These are phyloP conservation scores for Neonectria faginata DNA, from an alignment of 2,329 filamentous ascomycete species.

Conservation along the genomic window DNA sequence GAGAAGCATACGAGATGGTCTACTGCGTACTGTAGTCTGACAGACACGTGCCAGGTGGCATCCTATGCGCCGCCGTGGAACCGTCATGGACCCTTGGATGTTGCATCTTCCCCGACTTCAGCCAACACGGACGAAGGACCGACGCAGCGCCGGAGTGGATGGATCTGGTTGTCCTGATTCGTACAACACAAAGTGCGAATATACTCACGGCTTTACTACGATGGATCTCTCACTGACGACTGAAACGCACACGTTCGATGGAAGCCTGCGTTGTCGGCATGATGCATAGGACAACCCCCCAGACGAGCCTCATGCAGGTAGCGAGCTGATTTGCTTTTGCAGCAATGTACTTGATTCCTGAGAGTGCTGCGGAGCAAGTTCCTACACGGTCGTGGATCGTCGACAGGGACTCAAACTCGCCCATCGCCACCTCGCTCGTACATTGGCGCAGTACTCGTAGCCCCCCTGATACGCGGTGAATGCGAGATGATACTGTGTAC, in stretches of 20 bases:
- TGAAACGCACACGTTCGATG: conserved; percentile 24
- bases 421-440: not conserved
- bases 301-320: not conserved
- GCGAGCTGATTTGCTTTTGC: not conserved
- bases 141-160: not conserved
- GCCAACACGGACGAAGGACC: not conserved
- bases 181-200: not conserved
- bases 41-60: not conserved
- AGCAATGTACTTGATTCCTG: not conserved
- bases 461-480: too few species aligned
- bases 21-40: not conserved
- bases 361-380: not conserved
- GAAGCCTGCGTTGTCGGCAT: not conserved
- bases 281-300: conserved; percentile 29
- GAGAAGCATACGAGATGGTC: not conserved
- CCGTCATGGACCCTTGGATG: not conserved
- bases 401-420: not conserved
- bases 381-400: not conserved
- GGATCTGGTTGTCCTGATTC: not conserved
- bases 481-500: not conserved
- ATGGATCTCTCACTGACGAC: not conserved
- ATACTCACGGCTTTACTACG: not conserved
- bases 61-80: not conserved
- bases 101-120: not conserved
- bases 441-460: too few species aligned